Base-by-base conservation (phyloP, 225 moss, liverwort and hornwort species). In the Polytrichum formosum region DNA sequence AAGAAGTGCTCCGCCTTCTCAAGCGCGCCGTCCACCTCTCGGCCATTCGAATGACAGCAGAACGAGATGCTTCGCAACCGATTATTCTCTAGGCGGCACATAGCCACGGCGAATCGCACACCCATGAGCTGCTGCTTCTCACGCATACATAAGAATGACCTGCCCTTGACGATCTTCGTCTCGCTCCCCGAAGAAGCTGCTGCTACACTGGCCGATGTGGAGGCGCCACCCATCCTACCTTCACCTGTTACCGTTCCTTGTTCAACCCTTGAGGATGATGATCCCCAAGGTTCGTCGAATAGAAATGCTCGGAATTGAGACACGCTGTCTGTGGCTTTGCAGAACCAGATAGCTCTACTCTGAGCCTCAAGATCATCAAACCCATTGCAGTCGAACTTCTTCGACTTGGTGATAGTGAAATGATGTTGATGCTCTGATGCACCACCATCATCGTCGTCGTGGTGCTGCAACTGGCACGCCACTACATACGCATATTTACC, bases 11-110 rank as follows among this genome's bases (percentile, higher is more conserved):
- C 84, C 18, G 96, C 96, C 80, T 81, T 90, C 54, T 79, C 89
- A 58, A 93, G 73, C 1, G 75, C 85, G 65, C 85, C 82, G 46
- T 79, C 80, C 63, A 82, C 85, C 28, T 73, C 81, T 66, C 59
- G 72, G 53, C 61, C 79, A 61, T 67, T 77, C 22, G 72, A 54
- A 54, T 54, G 68, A 28, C 82, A 83, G 80, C 85, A 82, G 76
- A 96, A 96, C 55, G 96, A 96, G 70, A 96, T 84, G 28, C 93
- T 90, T 77, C 93, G 93, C 85, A 96, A 78, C 61, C 82, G 90
- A 56, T 90, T 93, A 73, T 69, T 88, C 58, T 96, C 93, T 66
- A 90, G 68, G 73, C 91, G 91, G 72, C 90, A 84, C 85, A 92
- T 91, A 69, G 91, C 93, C 10, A 93, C 90, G 33, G 86, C 90